Evolutionary conservation across 495 filamentous ascomycete genomes (phyloP).

Genomic region (Hypoxylon lienhwacheense): DNA sequence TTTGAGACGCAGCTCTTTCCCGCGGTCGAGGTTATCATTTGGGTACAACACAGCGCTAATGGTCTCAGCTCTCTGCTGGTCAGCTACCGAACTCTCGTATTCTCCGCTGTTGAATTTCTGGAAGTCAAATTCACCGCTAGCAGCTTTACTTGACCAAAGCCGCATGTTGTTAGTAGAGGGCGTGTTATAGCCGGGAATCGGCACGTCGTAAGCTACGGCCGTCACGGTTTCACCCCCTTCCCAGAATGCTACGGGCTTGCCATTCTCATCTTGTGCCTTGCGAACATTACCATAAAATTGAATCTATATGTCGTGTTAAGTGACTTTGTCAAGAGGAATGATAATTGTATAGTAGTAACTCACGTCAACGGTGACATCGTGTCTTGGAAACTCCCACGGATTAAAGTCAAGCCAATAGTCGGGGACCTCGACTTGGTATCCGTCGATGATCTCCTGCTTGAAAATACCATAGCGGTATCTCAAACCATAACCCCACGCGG

Average conservation of each 20-base stretch:
- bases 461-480: constrained; percentile 98
- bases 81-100: constrained; percentile 94
- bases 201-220: constrained; percentile 93
- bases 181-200: constrained; percentile 88
- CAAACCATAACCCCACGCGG: constrained; percentile 95
- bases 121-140: constrained; percentile 97
- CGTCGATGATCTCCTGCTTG: constrained; percentile 98
- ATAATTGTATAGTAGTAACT: constrained; percentile 24
- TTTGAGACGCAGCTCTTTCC: constrained; percentile 96
- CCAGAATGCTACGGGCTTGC: constrained; percentile 74
- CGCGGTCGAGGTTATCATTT: constrained; percentile 94
- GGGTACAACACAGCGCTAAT: constrained; percentile 97
- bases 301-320: constrained; percentile 52
- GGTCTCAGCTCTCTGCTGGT: constrained; percentile 94
- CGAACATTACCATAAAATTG: constrained; percentile 89
- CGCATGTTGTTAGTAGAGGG: constrained; percentile 93
- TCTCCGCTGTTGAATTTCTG: constrained; percentile 99
- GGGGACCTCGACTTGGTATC: constrained; percentile 95
- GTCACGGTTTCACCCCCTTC: constrained; percentile 91
- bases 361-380: constrained; percentile 87
- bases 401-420: constrained; percentile 99
- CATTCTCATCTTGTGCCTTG: constrained; percentile 71
- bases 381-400: constrained; percentile 96
- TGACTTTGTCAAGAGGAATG: neutral
- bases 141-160: constrained; percentile 95